These are phyloP conservation scores for Euphorbia tirucalli DNA, from an alignment of 345 rosid species.

Conservation along the genomic window DNA sequence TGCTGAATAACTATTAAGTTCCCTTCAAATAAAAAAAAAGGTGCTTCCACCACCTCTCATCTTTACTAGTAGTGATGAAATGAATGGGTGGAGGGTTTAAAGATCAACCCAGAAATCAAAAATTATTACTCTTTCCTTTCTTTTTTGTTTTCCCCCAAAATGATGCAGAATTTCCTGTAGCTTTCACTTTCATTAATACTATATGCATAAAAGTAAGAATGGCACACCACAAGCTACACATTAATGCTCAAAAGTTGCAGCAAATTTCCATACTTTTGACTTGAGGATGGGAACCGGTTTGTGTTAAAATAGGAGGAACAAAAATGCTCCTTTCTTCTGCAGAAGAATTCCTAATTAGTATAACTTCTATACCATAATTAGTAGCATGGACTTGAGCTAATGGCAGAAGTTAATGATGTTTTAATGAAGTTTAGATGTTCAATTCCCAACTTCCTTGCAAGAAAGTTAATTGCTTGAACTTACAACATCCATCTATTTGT, in stretches of 20 bases:
- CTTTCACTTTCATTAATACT: not conserved
- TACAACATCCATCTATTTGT: not conserved
- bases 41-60: not conserved
- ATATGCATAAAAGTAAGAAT: not conserved
- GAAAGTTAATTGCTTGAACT: not conserved
- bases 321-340: not conserved
- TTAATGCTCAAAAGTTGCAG: not conserved
- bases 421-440: not conserved
- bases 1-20: not conserved
- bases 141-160: not conserved
- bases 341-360: not conserved
- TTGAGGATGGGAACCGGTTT: not conserved
- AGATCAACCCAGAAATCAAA: slow-evolving; percentile 5
- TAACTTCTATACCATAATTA: not conserved
- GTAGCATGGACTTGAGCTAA: not conserved
- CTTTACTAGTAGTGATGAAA: not conserved
- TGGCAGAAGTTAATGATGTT: not conserved
- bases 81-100: slow-evolving; percentile 12
- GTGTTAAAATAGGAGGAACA: not conserved
- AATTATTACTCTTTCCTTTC: not conserved
- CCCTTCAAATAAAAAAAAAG: slow-evolving; percentile 4
- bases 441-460: not conserved
- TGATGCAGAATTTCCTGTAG: not conserved
- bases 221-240: not conserved
- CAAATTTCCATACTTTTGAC: not conserved